Evolutionary conservation across 352 stramenopile species (phyloP), one percentile per base, ranked within the genome.

Genomic region (Pythium periplocum): DNA sequence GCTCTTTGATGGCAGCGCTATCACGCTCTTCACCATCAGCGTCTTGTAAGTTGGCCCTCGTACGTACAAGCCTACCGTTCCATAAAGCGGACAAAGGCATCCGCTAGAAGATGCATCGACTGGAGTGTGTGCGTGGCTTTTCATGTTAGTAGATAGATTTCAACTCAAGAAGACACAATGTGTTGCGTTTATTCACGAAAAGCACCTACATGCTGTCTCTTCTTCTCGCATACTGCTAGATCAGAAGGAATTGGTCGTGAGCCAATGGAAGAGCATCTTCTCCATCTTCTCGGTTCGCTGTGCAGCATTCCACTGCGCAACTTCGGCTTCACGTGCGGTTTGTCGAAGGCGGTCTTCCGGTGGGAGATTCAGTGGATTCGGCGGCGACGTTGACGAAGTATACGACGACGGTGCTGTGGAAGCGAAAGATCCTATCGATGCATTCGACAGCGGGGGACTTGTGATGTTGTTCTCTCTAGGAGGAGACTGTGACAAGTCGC

Each of bases 1-100:
- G 48, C 90, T 99, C 56, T 99, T 98, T 69, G 96, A 99, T 67
- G 94, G 93, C 57, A 74, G 93, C 50, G 94, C 88, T 44, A 98
- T 99, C 66, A 96, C 96, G 60, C 74, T 99, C 35, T 99, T 99
- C 59, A 95, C 84, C 48, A 95, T 95, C 67, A 93, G 82, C 46
- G 84, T 95, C 17, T 61, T 93, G 45, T 90, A 89, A 26, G 17
- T 26, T 26, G 17, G 17, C 17, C 17, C 17, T 26, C 17, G 17
- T 26, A 26, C 17, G 17, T 26, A 26, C 17, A 26, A 26, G 17
- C 17, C 17, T 26, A 26, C 17, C 17, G 17, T 26, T 26, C 17
- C 17, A 26, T 26, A 26, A 26, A 26, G 17, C 17, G 17, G 17
- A 0, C 17, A 26, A 26, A 26, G 17, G 17, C 17, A 26, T 26